Evolutionary conservation across 495 filamentous ascomycete genomes (phyloP).

Genomic region (Xylaria longipes): DNA sequence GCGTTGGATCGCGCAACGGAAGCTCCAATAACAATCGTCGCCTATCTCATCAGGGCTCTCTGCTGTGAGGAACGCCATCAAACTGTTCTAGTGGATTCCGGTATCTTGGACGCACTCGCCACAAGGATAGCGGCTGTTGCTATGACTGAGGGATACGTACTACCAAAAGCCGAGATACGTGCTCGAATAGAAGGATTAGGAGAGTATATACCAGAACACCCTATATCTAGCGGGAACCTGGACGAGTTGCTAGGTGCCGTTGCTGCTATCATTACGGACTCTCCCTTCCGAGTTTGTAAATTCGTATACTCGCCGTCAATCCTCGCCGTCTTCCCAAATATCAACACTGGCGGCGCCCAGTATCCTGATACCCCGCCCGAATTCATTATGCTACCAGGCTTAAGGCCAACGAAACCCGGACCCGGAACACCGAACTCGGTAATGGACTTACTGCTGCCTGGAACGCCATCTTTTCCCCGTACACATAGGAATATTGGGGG

Average conservation of each 20-base stretch:
- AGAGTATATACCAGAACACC: conserved; percentile 56
- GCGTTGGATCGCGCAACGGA: conserved; percentile 58
- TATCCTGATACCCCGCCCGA: conserved; percentile 22
- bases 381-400: conserved; percentile 32
- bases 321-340: conserved; percentile 68
- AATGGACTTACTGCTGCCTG: conserved; percentile 39
- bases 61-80: conserved; percentile 74
- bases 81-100: conserved; percentile 67
- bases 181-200: conserved; percentile 51
- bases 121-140: conserved; percentile 77
- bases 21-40: conserved; percentile 71
- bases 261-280: conserved; percentile 77
- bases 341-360: conserved; percentile 36
- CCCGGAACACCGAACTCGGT: conserved; percentile 34
- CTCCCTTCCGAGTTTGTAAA: conserved; percentile 75
- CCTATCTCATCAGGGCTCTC: conserved; percentile 67
- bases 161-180: conserved; percentile 60
- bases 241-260: conserved; percentile 81
- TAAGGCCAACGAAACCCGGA: conserved; percentile 33
- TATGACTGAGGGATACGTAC: conserved; percentile 67
- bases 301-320: conserved; percentile 82
- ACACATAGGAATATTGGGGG: conserved; percentile 41
- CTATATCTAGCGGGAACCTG: conserved; percentile 65
- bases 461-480: conserved; percentile 14
- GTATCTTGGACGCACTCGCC: conserved; percentile 81